Evolutionary conservation across 148 eudicot genomes (phyloP), one percentile per base, ranked within the genome.

Genomic region (Fagopyrum esculentum): DNA sequence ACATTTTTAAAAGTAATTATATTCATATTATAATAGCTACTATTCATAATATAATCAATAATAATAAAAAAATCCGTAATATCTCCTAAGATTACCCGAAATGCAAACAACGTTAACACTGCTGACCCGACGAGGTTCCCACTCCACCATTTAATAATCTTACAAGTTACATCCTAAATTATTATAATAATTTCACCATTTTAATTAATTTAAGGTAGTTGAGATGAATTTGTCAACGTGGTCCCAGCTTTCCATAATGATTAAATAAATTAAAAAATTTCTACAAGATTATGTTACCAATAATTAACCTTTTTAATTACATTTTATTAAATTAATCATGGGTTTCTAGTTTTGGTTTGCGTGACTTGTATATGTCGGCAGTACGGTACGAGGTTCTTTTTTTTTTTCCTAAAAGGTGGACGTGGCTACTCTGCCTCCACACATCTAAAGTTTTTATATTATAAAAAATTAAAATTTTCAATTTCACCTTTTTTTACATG

Each of bases 351-450:
- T 55, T 35, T 63, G 6, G n/a, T 4, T 29, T 19, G 19, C 40
- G 40, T 35, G 40, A 35, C 71, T 66, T 66, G 45, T 66, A 66
- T 66, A 45, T 66, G 71, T 66, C 71, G 71, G 71, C 71, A 43
- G 71, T 66, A 66, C 47, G 71, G 71, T 63, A 66, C 71, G 71
- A 66, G 71, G 71, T 66, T 66, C 46, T 40, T 40, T 64, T 35
- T 56, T 56, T 63, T 9, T 9, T 6, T 16, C 45, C 16, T 12
- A 45, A 63, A 35, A 63, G 45, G 0, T 9, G n/a, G 45, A 63
- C 69, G 8, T 35, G 45, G 45, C 40, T 10, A 64, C 69, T 1
- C 69, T 45, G 10, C 8, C 45, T 3, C 69, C 69, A 30, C 40
- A 30, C 45, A 35, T 40, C 45, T 13, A 56, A 56, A n/a, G 61